Percentiles rank a stretch among this genome's conserved stretches.
phyloP scores from a whole-genome alignment of 169 alveolate species.

The Plasmodium gaboni region DNA sequence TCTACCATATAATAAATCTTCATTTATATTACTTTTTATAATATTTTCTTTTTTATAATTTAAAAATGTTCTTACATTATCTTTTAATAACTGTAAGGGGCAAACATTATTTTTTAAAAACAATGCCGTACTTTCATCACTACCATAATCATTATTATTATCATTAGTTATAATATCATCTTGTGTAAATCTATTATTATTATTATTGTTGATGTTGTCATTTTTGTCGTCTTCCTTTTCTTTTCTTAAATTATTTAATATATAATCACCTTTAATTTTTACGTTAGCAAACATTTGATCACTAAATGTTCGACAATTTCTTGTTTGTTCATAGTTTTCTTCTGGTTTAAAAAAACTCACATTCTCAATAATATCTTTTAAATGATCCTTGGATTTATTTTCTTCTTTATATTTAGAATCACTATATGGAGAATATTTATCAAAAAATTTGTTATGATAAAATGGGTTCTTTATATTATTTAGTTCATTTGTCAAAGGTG shows the following conservation, averaged over 20 bases:
- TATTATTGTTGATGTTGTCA: background rate
- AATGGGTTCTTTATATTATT: too few relatives aligned
- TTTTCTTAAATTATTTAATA: slow-evolving; percentile 9
- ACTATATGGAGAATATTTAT: background rate
- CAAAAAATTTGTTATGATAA: too few relatives aligned
- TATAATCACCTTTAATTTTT: slow-evolving; percentile 3
- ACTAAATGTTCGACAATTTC: slow-evolving; percentile 33
- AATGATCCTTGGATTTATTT: background rate
- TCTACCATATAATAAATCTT: slow-evolving; percentile 47
- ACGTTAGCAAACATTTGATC: slow-evolving; percentile 68
- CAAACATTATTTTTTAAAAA: slow-evolving; percentile 45
- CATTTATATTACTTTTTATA: slow-evolving; percentile 52
- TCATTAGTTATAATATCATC: slow-evolving; percentile 5
- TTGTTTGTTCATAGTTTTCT: slow-evolving; percentile 13
- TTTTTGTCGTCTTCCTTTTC: slow-evolving; percentile 4
- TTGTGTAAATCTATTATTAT: background rate
- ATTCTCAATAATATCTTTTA: slow-evolving; percentile 5
- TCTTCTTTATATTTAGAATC: too few relatives aligned
- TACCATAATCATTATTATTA: background rate
- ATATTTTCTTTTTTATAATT: slow-evolving; percentile 58
- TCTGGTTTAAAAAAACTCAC: slow-evolving; percentile 64
- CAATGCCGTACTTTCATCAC: slow-evolving; percentile 11
- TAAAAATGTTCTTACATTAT: slow-evolving; percentile 39
- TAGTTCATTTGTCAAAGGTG: background rate
- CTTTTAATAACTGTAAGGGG: slow-evolving; percentile 38